These are phyloP conservation scores for Colletotrichum viniferum DNA, from an alignment of 2,329 filamentous ascomycete species.

Conservation along the genomic window DNA sequence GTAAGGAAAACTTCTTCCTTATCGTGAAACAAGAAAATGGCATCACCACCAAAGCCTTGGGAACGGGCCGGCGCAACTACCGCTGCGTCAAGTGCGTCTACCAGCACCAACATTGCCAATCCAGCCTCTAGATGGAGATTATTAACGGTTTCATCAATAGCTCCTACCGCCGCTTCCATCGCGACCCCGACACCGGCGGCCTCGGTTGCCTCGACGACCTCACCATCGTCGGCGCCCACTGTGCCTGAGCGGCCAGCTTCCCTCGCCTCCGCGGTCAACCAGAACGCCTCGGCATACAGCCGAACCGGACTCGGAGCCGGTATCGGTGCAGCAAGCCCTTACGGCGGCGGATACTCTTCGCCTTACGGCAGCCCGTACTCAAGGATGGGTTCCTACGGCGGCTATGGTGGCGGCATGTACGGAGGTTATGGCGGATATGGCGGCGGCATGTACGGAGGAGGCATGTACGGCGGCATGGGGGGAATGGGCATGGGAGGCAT, in stretches of 20 bases:
- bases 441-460: conserved; percentile 29
- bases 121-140: conserved; percentile 6
- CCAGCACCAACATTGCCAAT: conserved; percentile 1
- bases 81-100: conserved; percentile 50
- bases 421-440: conserved; percentile 48
- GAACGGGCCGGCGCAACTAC: conserved; percentile 74
- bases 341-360: conserved; percentile 42
- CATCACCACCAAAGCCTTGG: conserved; percentile 97
- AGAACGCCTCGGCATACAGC: conserved; percentile 85
- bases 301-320: conserved; percentile 38
- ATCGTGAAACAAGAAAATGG: conserved; percentile 45
- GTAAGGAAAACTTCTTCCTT: conserved; percentile 17
- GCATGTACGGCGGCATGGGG: conserved; percentile 37
- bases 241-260: conserved; percentile 82
- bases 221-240: conserved; percentile 58
- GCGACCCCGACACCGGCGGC: conserved; percentile 44
- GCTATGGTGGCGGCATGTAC: conserved; percentile 44
- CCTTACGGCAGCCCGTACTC: conserved; percentile 38
- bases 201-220: conserved; percentile 33
- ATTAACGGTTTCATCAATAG: conserved; percentile 25
- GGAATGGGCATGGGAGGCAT: conserved; percentile 46
- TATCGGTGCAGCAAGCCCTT: conserved; percentile 27
- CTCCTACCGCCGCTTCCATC: conserved; percentile 44
- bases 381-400: conserved; percentile 55
- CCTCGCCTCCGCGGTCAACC: conserved; percentile 80